A percentile compares a stretch with the other conserved stretches of the same genome.
Conservation (phyloP, 352 stramenopile genomes). For the Elongisporangium undulatum region DNA sequence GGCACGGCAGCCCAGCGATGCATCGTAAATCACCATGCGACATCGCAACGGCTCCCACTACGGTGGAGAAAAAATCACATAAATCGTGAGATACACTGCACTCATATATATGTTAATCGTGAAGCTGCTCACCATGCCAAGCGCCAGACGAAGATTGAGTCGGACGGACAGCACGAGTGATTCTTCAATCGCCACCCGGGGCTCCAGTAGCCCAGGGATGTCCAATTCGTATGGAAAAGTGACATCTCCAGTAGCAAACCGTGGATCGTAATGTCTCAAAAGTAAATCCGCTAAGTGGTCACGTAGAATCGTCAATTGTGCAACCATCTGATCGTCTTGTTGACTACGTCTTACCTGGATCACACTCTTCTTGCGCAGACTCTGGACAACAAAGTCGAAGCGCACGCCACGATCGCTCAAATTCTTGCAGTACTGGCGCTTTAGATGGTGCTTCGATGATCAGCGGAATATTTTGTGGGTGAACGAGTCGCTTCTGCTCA, state of each 20-base stretch:
- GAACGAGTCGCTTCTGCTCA: conserved; percentile 1
- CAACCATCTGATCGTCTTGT: background rate
- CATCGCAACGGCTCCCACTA: conserved; percentile 65
- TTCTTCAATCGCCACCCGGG: conserved; percentile 44
- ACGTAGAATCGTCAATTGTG: background rate
- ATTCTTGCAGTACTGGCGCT: conserved; percentile 35
- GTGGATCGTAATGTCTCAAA: conserved; percentile 65
- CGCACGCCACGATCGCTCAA: conserved; percentile 27
- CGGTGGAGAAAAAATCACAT: background rate
- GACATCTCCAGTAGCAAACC: conserved; percentile 24
- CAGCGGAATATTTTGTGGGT: conserved; percentile 15
- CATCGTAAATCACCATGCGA: conserved; percentile 59
- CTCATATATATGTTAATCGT: background rate
- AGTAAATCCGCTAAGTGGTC: conserved; percentile 19
- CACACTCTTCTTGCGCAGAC: background rate
- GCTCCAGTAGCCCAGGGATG: conserved; percentile 32
- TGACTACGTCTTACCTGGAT: conserved; percentile 3
- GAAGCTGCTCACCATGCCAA: conserved; percentile 37
- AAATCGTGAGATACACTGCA: background rate
- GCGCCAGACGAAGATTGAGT: conserved; percentile 33
- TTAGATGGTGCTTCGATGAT: conserved; percentile 9
- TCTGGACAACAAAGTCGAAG: conserved; percentile 9
- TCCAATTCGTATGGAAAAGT: conserved; percentile 47
- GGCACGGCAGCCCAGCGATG: conserved; percentile 37
- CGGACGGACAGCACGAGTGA: conserved; percentile 40